Evolutionary conservation across 164 flowering plant genomes (phyloP).

Genomic region (Malania oleifera): DNA sequence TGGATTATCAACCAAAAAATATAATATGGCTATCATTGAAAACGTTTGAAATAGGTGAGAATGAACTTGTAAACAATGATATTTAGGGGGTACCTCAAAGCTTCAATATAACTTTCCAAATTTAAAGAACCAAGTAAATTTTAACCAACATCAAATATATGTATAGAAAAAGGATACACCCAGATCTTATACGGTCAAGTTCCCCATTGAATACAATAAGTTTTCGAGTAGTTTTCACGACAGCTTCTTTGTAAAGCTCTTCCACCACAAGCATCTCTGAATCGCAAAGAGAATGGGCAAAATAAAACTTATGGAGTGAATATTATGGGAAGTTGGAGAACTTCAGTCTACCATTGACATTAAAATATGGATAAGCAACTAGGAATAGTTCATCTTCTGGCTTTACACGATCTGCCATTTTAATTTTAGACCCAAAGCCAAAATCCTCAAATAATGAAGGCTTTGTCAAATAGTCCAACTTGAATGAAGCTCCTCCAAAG

Average conservation of each 20-base stretch:
- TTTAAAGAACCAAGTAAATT: too few relatives aligned
- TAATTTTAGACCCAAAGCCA: slow-evolving; percentile 71
- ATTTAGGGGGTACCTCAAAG: too few relatives aligned
- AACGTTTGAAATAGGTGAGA: too few relatives aligned
- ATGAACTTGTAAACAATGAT: too few relatives aligned
- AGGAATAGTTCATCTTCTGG: slow-evolving; percentile 82
- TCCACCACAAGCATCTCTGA: slow-evolving; percentile 97
- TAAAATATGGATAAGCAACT: slow-evolving; percentile 90
- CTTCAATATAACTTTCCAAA: too few relatives aligned
- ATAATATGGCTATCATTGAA: too few relatives aligned
- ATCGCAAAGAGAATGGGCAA: slow-evolving; percentile 9
- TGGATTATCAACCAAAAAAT: too few relatives aligned
- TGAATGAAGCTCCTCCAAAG: slow-evolving; percentile 78
- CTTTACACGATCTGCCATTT: slow-evolving; percentile 85
- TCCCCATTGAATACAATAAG: slow-evolving; percentile 93
- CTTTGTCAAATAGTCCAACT: slow-evolving; percentile 88
- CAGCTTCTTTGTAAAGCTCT: slow-evolving; percentile 87
- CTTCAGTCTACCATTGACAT: slow-evolving; percentile 65
- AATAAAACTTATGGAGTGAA: slow-evolving; percentile 1
- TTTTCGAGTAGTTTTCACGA: slow-evolving; percentile 47
- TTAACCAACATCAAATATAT: too few relatives aligned
- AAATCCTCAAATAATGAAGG: slow-evolving; percentile 94
- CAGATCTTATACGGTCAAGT: slow-evolving; percentile 92
- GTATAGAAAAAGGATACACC: slow-evolving; percentile 70
- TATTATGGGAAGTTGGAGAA: slow-evolving; percentile 1